Evolutionary conservation across 495 filamentous ascomycete genomes (phyloP), one percentile per base, ranked within the genome.

Genomic region (Penicillium mononematosum): DNA sequence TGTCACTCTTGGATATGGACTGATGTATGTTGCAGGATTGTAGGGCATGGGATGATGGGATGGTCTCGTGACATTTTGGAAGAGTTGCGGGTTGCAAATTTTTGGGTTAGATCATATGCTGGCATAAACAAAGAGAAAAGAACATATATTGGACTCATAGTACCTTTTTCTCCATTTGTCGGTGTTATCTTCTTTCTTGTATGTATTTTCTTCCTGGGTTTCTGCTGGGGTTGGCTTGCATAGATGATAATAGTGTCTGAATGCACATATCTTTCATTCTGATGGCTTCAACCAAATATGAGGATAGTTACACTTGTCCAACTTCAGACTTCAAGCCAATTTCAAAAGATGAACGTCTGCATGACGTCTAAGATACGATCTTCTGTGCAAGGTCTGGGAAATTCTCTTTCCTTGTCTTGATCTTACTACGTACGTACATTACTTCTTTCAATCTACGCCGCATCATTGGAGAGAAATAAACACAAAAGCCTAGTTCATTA

Each of bases 1-100:
- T 16, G 81, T 96, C 19, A 90, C 90, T 3, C 50, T 88, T 43
- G 95, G 94, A 4, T 98, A 97, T 70, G 90, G 85, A 9, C 78
- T 94, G 62, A 96, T 96, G 92, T 75, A 82, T 61, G 72, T 91
- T 27, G 83, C 84, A 29, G 90, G 90, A 0, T 79, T 96, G 68
- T 96, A 76, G 67, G 44, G 22, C 14, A 11, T 31, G 10, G 12
- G 5, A 34, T 19, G n/a, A 38, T 38, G 32, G 20, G n/a, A 8
- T 50, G 29, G 12, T n/a, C 47, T 34, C 3, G 32, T 50, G 47
- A 24, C 29, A 10, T 16, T 5, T 46, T 29, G 31, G 38, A 50
- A 25, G 17, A 48, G n/a, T 5, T 34, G 4, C 31, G 10, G 31
- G 12, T 32, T 32, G 31, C 9, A 3, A 2, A 2, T 1, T 14